Evolutionary conservation across 148 eudicot species (phyloP).

Genomic region (Amaranthus cruentus): DNA sequence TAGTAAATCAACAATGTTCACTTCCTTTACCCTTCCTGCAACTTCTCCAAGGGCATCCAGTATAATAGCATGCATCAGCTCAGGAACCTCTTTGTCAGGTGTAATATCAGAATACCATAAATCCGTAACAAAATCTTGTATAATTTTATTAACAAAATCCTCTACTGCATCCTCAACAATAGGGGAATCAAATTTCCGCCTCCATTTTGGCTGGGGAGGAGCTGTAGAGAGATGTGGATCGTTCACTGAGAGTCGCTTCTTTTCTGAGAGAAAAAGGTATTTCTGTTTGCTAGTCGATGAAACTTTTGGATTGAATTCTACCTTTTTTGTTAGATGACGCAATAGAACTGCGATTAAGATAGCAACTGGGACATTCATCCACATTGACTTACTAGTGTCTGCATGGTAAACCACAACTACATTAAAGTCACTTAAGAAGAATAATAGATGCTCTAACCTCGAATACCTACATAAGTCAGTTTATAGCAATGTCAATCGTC

Average conservation of each 20-base stretch:
- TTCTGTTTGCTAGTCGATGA: slow-evolving; percentile 38
- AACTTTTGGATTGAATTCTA: slow-evolving; percentile 69
- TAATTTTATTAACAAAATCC: slow-evolving; percentile 66
- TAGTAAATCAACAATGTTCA: slow-evolving; percentile 87
- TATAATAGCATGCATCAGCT: slow-evolving; percentile 57
- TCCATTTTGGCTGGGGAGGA: slow-evolving; percentile 73
- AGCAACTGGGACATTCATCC: slow-evolving; percentile 92
- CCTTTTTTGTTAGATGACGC: slow-evolving; percentile 55
- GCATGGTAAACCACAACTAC: slow-evolving; percentile 21
- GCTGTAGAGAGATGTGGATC: slow-evolving; percentile 63
- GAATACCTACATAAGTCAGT: not conserved
- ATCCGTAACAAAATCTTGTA: slow-evolving; percentile 83
- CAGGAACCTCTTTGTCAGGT: slow-evolving; percentile 94
- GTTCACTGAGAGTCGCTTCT: slow-evolving; percentile 72
- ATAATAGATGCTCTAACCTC: not conserved
- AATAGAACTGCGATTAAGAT: slow-evolving; percentile 52
- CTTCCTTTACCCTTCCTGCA: slow-evolving; percentile 75
- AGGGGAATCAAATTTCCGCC: slow-evolving; percentile 83
- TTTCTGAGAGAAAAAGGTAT: slow-evolving; percentile 56
- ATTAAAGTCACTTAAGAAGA: not conserved
- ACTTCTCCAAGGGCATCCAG: slow-evolving; percentile 93
- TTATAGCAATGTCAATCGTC: not conserved
- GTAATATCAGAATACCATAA: slow-evolving; percentile 93
- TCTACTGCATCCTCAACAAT: slow-evolving; percentile 77
- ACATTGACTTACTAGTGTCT: slow-evolving; percentile 98